Evolutionary conservation across 192 early-diverging fungal species (phyloP), one percentile per base, ranked within the genome.

Genomic region (Funneliformis mosseae): DNA sequence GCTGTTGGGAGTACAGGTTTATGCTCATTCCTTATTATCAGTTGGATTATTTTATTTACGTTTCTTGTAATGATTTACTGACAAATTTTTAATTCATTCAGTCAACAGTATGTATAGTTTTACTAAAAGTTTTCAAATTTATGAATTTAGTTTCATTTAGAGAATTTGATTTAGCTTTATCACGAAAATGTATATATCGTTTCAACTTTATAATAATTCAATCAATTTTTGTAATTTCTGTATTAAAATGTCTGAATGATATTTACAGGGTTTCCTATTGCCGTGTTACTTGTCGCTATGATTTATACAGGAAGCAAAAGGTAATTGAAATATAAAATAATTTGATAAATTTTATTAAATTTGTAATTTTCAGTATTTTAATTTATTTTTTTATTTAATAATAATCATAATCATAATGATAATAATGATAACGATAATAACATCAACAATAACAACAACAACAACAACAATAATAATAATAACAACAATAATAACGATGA

Each of bases 261-360:
- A n/a, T 70, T 70, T 63, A 27, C 23, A 73, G 93, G 97, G 96
- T 92, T 98, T 77, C 90, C 93, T 2, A 95, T 99, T 81, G 93
- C 96, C 8, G 80, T 91, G 75, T 88, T 92, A 60, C 90, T 97
- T 48, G 95, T 96, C 5, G 88, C 92, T 48, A 99, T 99, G 98
- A 94, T 99, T 77, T 98, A 98, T 87, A 97, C 97, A 16, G 98
- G 97, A 68, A 94, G 94, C 70, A 97, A 97, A 84, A 93, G 95
- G 85, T 87, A 75, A n/a, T n/a, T n/a, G n/a, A n/a, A n/a, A 48
- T 4, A 27, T 10, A 6, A 28, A 39, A 4, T 60, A 25, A 43
- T n/a, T 69, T 28, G 43, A 48, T 38, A 33, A 27, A 48, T 23
- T 12, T n/a, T 9, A 66, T 41, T 59, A 8, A 59, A 5, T 23